Conservation (phyloP, 441 rosid genomes). For the Croton laevigatus region DNA sequence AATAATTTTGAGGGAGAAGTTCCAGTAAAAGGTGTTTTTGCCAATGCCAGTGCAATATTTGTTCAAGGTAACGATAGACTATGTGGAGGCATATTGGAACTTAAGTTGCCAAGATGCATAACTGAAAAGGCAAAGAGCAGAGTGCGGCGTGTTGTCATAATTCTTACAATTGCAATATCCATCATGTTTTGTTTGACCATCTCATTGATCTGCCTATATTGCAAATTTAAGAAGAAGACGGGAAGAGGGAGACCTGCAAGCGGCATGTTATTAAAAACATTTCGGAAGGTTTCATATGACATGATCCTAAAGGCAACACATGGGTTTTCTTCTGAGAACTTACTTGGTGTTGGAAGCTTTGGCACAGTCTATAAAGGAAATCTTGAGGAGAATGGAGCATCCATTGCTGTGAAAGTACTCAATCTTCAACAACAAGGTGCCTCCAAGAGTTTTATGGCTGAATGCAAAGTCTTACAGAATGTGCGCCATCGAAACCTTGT, state of each 20-base stretch:
- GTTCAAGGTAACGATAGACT: slow-evolving; percentile 17
- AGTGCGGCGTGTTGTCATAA: not conserved
- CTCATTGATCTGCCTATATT: too few species aligned
- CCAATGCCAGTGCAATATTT: not conserved
- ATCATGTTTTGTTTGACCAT: not conserved
- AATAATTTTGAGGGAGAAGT: slow-evolving; percentile 12
- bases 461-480: not conserved
- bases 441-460: not conserved
- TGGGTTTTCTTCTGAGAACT: slow-evolving; percentile 21
- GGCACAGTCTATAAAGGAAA: not conserved
- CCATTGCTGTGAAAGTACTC: not conserved
- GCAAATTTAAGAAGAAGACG: too few species aligned
- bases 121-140: too few species aligned
- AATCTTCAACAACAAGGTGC: not conserved
- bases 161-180: not conserved
- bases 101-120: slow-evolving; percentile 13
- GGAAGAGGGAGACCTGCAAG: not conserved
- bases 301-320: slow-evolving; percentile 12
- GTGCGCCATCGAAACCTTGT: too few species aligned
- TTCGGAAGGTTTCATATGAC: not conserved
- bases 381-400: not conserved
- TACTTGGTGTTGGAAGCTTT: slow-evolving; percentile 21
- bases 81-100: slow-evolving; percentile 20
- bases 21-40: not conserved
- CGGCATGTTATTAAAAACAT: not conserved